phyloP scores from a whole-genome alignment of 2,329 filamentous ascomycete species.

The Neonectria ditissima region DNA sequence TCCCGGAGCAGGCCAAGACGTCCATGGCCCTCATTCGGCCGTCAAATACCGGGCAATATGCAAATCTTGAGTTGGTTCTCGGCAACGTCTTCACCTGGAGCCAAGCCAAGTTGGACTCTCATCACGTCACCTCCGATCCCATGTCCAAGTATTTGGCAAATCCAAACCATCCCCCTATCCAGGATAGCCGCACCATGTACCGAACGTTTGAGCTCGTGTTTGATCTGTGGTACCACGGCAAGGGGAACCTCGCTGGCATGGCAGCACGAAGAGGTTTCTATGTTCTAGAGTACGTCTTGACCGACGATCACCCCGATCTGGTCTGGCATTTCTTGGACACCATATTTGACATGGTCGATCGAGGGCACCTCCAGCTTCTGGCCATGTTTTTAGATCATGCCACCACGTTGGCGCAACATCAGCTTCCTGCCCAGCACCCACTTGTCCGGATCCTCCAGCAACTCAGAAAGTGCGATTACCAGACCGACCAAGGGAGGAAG shows the following conservation, averaged over 20 bases:
- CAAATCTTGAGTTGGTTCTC: conserved; percentile 50
- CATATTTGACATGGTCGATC: conserved; percentile 54
- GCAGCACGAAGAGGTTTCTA: conserved; percentile 52
- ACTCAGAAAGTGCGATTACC: conserved; percentile 48
- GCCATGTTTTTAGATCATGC: conserved; percentile 51
- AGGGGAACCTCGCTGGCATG: conserved; percentile 51
- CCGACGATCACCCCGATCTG: conserved; percentile 52
- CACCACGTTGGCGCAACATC: conserved; percentile 43
- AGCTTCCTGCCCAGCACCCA: conserved; percentile 49
- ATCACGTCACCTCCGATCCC: conserved; percentile 45
- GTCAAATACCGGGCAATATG: conserved; percentile 43
- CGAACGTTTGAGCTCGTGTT: conserved; percentile 54
- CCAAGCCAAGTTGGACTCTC: conserved; percentile 49
- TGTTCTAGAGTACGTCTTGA: conserved; percentile 52
- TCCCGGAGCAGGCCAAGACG: conserved; percentile 20
- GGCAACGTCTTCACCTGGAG: conserved; percentile 51
- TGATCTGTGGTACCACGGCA: conserved; percentile 52
- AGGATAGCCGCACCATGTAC: conserved; percentile 56
- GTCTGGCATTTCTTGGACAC: conserved; percentile 54
- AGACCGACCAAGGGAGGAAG: conserved; percentile 47
- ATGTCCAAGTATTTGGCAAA: conserved; percentile 53
- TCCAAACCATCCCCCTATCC: conserved; percentile 51
- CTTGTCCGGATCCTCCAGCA: conserved; percentile 50
- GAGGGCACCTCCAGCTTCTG: conserved; percentile 50
- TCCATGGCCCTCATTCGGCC: conserved; percentile 39